Evolutionary conservation across 345 rosid species (phyloP), one percentile per base, ranked within the genome.

Genomic region (Rubroshorea leprosula): DNA sequence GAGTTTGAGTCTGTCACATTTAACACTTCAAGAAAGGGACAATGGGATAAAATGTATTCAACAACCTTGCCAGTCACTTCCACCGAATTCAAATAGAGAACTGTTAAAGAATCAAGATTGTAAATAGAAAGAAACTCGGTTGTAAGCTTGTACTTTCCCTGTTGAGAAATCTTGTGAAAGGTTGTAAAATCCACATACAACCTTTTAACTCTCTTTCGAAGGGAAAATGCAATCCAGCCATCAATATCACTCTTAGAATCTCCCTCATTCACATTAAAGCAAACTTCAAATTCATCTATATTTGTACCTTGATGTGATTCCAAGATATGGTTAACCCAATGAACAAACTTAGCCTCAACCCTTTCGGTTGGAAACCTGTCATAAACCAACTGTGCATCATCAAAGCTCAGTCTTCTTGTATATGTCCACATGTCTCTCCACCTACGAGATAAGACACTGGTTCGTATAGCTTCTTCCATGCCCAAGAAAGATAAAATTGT

Each of bases 291-390:
- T 38, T 16, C 20, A 17, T 39, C 48, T 38, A 62, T 9, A 14
- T 35, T 31, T 53, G 12, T 13, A 45, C 23, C 38, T 13, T 39
- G 23, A 12, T 51, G 49, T 10, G 31, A 18, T 26, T 39, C 26
- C 66, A 62, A 51, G 5, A 52, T 58, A 11, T 44, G 38, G 24
- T 51, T 52, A 21, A 62, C 66, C 48, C 58, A 51, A 5, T 62
- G 19, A 13, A 38, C 57, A 24, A 49, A 41, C 29, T 31, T 11
- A 31, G n/a, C n/a, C n/a, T n/a, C n/a, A n/a, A n/a, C n/a, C n/a
- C n/a, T n/a, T n/a, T n/a, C n/a, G n/a, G n/a, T n/a, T n/a, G n/a
- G n/a, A n/a, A n/a, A n/a, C n/a, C n/a, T n/a, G n/a, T n/a, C n/a
- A n/a, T n/a, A n/a, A n/a, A n/a, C n/a, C n/a, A n/a, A n/a, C n/a